Base-by-base conservation (phyloP, 805 yeast species). In the Candida maesae region DNA sequence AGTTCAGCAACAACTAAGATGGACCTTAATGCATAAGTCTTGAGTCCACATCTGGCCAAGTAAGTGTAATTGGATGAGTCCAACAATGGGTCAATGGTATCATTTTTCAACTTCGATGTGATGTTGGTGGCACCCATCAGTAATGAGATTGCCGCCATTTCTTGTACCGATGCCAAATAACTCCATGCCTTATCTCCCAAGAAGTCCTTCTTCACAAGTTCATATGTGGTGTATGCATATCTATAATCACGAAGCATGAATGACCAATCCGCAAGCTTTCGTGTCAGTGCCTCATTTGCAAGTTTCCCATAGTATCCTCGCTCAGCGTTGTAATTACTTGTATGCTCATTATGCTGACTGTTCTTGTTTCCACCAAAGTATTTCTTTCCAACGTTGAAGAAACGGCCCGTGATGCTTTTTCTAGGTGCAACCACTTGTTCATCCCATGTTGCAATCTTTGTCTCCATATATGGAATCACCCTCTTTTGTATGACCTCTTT, bases 201-300 rank as follows among this genome's bases (percentile, higher is more conserved):
- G 50, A 81, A 81, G 58, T 90, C 96, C 53, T 84, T 82, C 45
- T 82, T 81, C 28, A 88, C 71, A 37, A 86, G 59, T 45, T 91
- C 98, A 59, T 91, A 91, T 1, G 88, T 84, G 1, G 84, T 69
- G 55, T 84, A 82, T 3, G 97, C 93, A 43, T 78, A 79, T 58
- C 81, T 81, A 68, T 84, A 91, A 65, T 93, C 96, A 27, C 89
- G 76, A n/a, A 90, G 64, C 79, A 93, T 86, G 54, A 91, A 79
- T 6, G 89, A 79, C 87, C 95, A 87, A 60, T 93, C 99, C 0
- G 95, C 98, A 20, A 91, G 66, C 56, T 84, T 83, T 37, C 98
- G 69, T 20, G 89, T 70, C 32, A 77, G 70, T 56, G 86, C 84
- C 52, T 88, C 96, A 1, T 81, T 73, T 0, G 88, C 68, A 3